A percentile compares a stretch with the other conserved stretches of the same genome.
These are phyloP conservation scores for Parathielavia hyrcaniae DNA, from an alignment of 495 filamentous ascomycete genomes.

Conservation along the genomic window DNA sequence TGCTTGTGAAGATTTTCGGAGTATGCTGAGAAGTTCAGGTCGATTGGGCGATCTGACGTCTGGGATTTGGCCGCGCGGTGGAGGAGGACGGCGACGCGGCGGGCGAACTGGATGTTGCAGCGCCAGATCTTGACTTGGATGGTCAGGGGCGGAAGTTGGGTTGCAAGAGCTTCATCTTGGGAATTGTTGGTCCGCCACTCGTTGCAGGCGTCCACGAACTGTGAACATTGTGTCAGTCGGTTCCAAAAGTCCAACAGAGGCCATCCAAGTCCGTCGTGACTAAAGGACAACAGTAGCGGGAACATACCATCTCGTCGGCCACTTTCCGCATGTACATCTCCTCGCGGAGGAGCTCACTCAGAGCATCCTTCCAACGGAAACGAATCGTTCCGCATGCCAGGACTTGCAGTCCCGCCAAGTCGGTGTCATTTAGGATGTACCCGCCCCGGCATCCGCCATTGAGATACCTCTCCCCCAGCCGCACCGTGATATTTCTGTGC, in stretches of 20 bases:
- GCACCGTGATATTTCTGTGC: slow-evolving; percentile 2
- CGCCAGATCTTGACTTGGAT: slow-evolving; percentile 1
- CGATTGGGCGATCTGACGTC: background rate
- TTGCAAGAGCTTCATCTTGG: background rate
- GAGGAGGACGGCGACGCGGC: background rate
- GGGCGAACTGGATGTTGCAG: background rate
- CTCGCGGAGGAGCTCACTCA: background rate
- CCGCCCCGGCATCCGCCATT: background rate
- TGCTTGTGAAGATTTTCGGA: background rate
- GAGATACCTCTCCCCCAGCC: background rate
- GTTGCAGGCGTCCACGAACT: background rate
- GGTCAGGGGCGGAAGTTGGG: background rate
- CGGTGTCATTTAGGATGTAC: slow-evolving; percentile 6
- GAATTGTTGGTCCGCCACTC: background rate
- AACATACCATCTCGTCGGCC: background rate
- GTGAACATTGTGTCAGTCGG: background rate
- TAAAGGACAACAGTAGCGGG: background rate
- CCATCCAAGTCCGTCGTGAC: no score
- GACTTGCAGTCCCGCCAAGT: background rate
- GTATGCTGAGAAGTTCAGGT: background rate
- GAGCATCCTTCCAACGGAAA: background rate
- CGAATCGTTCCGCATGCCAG: background rate
- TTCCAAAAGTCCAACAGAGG: no score
- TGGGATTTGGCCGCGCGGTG: background rate
- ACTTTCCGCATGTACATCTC: slow-evolving; percentile 7